Evolutionary conservation across 768 basidiomycete genomes (phyloP), one percentile per base, ranked within the genome.

Genomic region (Mycena epipterygia): DNA sequence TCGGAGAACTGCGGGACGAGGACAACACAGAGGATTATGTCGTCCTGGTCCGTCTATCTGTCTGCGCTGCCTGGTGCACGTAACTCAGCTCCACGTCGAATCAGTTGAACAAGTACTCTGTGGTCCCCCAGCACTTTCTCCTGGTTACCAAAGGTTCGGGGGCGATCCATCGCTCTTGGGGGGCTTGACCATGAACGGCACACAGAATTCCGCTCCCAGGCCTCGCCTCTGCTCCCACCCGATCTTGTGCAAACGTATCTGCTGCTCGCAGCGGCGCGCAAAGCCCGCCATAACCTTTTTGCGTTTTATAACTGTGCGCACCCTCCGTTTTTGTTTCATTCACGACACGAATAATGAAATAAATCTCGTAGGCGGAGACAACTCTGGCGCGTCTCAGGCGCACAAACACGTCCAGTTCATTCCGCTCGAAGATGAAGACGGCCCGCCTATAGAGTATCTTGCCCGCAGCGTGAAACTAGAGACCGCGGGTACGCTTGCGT

Each of bases 321-420:
- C 61, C 1, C 27, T 42, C 51, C 35, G 1, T 21, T 48, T n/a
- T 13, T 14, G 5, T 14, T 7, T 48, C 3, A 30, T 21, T 53
- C 39, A 39, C 12, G 35, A 33, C 35, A 9, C 19, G 17, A 14
- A 25, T n/a, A 25, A 19, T 6, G n/a, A 14, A 42, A 27, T 29
- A 46, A 41, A 3, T 35, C 52, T 39, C 16, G 23, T 6, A 95
- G 94, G 93, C 73, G 94, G 94, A 8, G 85, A 89, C 32, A 84
- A 85, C 62, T 95, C 93, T 66, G 96, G 96, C 30, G 95, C 96
- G 14, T 96, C 95, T 77, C 96, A 98, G 81, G 84, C 88, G 2
- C 95, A 97, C 81, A 95, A 97, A 76, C 96, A 98, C 77, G 73
- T 97, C n/a, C 96, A 97, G 79, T 91, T 97, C 71, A 80, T 97